Evolutionary conservation across 306 rosid genomes (phyloP).

Genomic region (Malus asiatica): DNA sequence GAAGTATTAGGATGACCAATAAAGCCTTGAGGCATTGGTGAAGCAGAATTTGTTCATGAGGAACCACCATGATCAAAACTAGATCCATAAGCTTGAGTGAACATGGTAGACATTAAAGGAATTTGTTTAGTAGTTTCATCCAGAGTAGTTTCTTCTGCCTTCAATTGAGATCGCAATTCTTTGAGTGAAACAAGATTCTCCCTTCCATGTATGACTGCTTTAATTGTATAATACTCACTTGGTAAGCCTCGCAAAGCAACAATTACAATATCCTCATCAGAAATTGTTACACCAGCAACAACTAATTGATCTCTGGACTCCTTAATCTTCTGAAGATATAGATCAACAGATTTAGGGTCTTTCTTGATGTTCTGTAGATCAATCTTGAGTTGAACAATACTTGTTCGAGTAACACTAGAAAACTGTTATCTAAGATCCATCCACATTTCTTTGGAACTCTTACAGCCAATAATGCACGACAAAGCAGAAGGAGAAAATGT

Average conservation of each 20-base stretch:
- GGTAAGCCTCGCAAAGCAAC: neutral
- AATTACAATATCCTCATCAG: neutral
- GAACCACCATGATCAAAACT: too few species aligned
- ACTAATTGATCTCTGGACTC: neutral
- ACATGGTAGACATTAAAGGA: neutral
- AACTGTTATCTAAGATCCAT: neutral
- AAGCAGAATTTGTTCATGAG: accelerated
- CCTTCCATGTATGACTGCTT: neutral
- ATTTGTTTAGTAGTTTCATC: neutral
- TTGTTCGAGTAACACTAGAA: neutral
- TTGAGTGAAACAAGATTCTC: neutral
- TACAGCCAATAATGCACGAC: neutral
- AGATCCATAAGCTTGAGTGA: too few species aligned
- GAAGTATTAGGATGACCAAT: accelerated
- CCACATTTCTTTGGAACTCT: too few species aligned
- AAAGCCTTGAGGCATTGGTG: too few species aligned
- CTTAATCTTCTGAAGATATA: neutral
- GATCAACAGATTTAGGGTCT: neutral
- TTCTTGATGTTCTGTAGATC: neutral
- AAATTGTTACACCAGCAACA: neutral
- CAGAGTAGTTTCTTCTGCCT: neutral
- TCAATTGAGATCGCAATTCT: too few species aligned
- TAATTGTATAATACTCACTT: neutral
- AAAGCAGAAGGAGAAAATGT: neutral
- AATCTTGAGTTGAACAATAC: neutral